Evolutionary conservation across 2,329 filamentous ascomycete species (phyloP), one percentile per base, ranked within the genome.

Genomic region (Talaromyces amestolkiae): DNA sequence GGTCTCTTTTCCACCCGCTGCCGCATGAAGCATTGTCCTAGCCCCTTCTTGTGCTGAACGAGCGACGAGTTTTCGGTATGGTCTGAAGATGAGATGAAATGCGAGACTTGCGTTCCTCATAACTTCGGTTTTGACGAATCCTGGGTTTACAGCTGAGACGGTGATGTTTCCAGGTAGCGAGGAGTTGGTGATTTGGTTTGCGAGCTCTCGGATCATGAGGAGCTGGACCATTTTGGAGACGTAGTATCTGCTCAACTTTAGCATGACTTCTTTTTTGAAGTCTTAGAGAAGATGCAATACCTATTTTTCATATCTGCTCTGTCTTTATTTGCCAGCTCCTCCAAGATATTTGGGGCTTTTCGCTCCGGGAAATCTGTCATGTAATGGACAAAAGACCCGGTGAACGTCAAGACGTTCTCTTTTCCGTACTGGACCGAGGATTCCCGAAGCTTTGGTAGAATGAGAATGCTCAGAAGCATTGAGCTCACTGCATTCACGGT

Each of bases 401-500:
- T 64, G 4, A 60, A 61, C 7, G 45, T 51, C 31, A 64, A n/a
- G 11, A 43, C 39, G 8, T n/a, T 35, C 43, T 58, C 56, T 47
- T 51, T 59, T 33, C 27, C 19, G 8, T 33, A 64, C 9, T 37
- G 22, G 9, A 56, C 24, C 1, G 68, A 15, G 68, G 72, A 53
- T 1, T 64, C 45, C 24, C 54, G 54, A 11, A 64, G 45, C n/a
- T 49, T 51, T 3, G 63, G 63, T 17, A 74, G 37, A 3, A 73
- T 45, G 27, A 70, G 43, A 24, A 71, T 65, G 9, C 68, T 68
- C 17, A 73, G 64, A 7, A 74, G 64, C 43, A 71, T 71, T 5
- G 68, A 71, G 9, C 65, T 68, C 17, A 73, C 61, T 41, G 73
- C 73, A 63, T 75, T 75, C 62, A 73, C 69, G 0, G 69, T 69